Conservation (phyloP, 306 rosid genomes). For the Dryas octopetala region DNA sequence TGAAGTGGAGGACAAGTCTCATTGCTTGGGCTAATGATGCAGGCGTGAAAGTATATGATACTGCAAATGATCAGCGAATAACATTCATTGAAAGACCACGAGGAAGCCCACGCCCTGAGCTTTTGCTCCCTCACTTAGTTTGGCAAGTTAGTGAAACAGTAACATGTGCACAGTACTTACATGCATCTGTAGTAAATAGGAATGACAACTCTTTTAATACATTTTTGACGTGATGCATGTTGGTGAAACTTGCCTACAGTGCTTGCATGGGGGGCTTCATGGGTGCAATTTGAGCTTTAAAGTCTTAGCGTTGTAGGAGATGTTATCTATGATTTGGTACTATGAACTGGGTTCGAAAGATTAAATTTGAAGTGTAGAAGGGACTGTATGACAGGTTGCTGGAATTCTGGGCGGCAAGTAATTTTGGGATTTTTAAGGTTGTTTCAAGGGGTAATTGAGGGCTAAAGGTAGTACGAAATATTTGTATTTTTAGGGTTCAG, state of each 20-base stretch:
- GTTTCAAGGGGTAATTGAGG: neutral
- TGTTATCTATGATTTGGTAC: neutral
- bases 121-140: constrained; percentile 89
- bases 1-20: constrained; percentile 93
- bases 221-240: neutral
- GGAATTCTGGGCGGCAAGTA: neutral
- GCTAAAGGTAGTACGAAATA: neutral
- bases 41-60: constrained; percentile 93
- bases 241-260: neutral
- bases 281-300: neutral
- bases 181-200: neutral
- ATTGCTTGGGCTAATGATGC: constrained; percentile 99
- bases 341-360: neutral
- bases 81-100: constrained; percentile 94
- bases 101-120: constrained; percentile 90
- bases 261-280: neutral
- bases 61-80: constrained; percentile 83
- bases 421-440: neutral
- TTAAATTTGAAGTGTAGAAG: neutral
- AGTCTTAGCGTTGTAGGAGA: neutral
- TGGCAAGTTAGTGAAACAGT: constrained; percentile 86
- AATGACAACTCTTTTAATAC: neutral
- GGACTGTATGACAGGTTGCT: neutral
- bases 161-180: neutral
- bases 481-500: neutral